Base-by-base conservation (phyloP, 2,329 filamentous ascomycete species). In the Acarospora socialis region DNA sequence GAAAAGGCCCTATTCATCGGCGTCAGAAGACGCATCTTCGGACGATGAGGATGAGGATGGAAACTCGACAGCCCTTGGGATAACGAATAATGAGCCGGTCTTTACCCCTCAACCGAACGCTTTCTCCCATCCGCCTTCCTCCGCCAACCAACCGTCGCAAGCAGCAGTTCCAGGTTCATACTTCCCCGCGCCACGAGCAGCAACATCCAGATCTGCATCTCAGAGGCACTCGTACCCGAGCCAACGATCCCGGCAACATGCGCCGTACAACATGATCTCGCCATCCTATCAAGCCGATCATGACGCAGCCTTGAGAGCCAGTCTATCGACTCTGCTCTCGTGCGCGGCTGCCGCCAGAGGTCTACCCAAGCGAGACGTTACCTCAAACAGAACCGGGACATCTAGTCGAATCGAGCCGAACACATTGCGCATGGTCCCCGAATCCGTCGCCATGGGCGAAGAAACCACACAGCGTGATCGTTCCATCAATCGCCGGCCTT, bases 311-410 rank as follows among this genome's bases (percentile, higher is more conserved):
- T 66, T 98, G 7, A 77, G 90, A 20, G 84, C 90, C 13, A 93
- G 83, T 29, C 66, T 98, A n/a, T 93, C 84, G 1, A 95, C 90
- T 0, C 68, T 98, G 8, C 70, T 98, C 8, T 94, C 87, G n/a
- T 92, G 83, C 47, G 87, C 84, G 0, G 84, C 86, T 3, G 90
- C 87, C 0, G 90, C 87, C 2, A 72, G 90, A 25, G 79, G 80
- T 3, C 63, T 90, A 10, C 73, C 78, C 1, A 93, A 90, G 49
- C 59, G 63, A 30, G 47, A 46, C 36, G 28, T 54, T 26, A 29
- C 31, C 32, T 49, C 50, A 21, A 38, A 32, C 18, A 23, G 34
- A 18, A 34, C 33, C 12, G 33, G 33, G 22, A 38, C 27, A 20
- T 46, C 40, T 21, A 47, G 29, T 23, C 34, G 22, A 8, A 31